Base-by-base conservation (phyloP, 1,284 basidiomycete species). In the Phenoliferia sp. region DNA sequence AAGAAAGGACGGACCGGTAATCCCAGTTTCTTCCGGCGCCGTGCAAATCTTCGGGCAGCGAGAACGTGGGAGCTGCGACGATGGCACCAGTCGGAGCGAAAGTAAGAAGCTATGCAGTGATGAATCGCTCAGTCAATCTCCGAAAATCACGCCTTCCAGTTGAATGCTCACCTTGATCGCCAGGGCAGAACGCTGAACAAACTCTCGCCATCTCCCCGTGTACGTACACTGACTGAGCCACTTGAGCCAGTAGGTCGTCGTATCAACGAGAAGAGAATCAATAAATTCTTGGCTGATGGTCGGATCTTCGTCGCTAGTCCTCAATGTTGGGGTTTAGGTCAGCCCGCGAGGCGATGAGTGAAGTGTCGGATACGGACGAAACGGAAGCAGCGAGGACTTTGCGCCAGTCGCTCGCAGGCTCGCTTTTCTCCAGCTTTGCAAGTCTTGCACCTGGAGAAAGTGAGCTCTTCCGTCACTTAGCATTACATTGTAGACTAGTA, bases 61-160 rank as follows among this genome's bases (percentile, higher is more conserved):
- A 90, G 80, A 97, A 96, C 0, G 93, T 96, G 0, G 94, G 92
- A 69, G 90, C 92, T 0, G 93, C 93, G 5, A 95, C 87, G 59
- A 94, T 89, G 1, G 93, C 93, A 32, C 92, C 78, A 1, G 90
- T 93, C 0, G 90, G 90, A 75, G 92, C 89, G 75, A 84, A 93
- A 55, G 91, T 91, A 68, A 93, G 83, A n/a, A 93, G 81, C 78
- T 71, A 61, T n/a, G 50, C 7, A 54, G 19, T 4, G 35, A 35
- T 22, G 28, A 44, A 12, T 44, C 12, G 7, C 3, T 52, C 63
- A 61, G 32, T 58, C 2, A 50, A 22, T 12, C 39, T 12, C 12
- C 22, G 12, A 22, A 44, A 44, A 44, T 44, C 22, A 12, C 12
- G 39, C 12, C 22, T 44, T 12, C 12, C 15, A 9, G 50, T 10